Base-by-base conservation (phyloP, 2,329 filamentous ascomycete species). In the Colletotrichum falcatum region DNA sequence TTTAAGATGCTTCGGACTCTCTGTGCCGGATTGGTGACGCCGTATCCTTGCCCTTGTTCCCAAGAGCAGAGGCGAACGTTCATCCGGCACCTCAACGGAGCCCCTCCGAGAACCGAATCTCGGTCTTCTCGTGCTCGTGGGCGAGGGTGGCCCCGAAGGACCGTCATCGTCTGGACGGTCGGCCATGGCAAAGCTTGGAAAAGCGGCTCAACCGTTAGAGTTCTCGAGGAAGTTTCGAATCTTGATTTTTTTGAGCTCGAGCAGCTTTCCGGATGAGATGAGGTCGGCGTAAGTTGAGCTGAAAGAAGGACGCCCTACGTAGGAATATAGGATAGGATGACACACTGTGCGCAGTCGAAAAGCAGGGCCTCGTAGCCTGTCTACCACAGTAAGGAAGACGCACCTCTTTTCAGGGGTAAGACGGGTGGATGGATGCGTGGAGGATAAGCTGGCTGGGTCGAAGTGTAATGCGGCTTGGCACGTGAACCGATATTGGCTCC, bases 61-160 rank as follows among this genome's bases (percentile, higher is more conserved):
- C 8, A 77, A 77, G 3, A 86, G 75, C 12, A 87, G 77, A 5
- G 85, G 80, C 18, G 84, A 84, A 33, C 79, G 81, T 74, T 87
- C 85, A 68, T 86, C 83, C 0, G 81, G 58, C 26, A 71, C 66
- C 28, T 58, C 61, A 9, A 53, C 58, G 30, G 68, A 67, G 61
- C 61, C 55, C 49, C 48, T 68, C 37, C 51, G 74, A 28, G 58
- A 61, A 59, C 56, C 64, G 35, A 73, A 73, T 48, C 72, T 64
- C 28, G 66, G 72, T 37, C 66, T 56, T 39, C 73, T 68, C 53
- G 70, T 59, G 35, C 64, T 71, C 49, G 58, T 58, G 8, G 72
- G 71, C 14, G 70, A 70, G 20, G 66, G 60, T 59, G 66, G 68
- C 23, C 61, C 68, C 5, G 71, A 73, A 26, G 70, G 73, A 14